Percentiles rank a stretch among this genome's conserved stretches.
phyloP scores from a whole-genome alignment of 768 basidiomycete species.

The Lactarius psammicola region DNA sequence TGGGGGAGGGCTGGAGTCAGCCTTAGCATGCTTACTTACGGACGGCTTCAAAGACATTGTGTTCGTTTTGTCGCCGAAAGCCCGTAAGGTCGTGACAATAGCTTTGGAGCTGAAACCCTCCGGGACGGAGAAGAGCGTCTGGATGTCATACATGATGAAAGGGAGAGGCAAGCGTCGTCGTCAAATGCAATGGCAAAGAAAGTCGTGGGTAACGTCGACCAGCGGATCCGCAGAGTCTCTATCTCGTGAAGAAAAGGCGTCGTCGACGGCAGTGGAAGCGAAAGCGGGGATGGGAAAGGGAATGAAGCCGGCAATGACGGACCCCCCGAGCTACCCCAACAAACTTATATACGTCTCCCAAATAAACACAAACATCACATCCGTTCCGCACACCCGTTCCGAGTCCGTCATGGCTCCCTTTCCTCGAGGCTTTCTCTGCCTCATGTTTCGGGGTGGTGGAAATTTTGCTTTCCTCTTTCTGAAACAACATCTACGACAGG shows the following conservation, averaged over 20 bases:
- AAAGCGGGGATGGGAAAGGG: background rate
- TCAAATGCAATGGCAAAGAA: conserved; percentile 9
- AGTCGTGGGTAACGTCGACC: conserved; percentile 14
- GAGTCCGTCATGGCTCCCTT: background rate
- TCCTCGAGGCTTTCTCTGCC: conserved; percentile 12
- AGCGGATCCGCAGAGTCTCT: conserved; percentile 18
- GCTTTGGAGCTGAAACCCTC: conserved; percentile 19
- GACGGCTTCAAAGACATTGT: conserved; percentile 11
- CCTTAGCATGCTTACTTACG: conserved; percentile 4
- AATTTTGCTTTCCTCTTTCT: background rate
- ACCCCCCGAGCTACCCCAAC: conserved; percentile 2
- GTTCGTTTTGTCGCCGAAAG: conserved; percentile 24
- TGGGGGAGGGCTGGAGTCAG: conserved; percentile 2
- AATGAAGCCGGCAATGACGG: background rate
- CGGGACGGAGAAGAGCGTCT: conserved; percentile 17
- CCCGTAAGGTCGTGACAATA: conserved; percentile 18
- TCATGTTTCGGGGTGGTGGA: no score
- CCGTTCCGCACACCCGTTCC: background rate
- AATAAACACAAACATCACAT: conserved; percentile 24
- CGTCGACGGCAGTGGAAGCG: conserved; percentile 11
- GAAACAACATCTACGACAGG: background rate
- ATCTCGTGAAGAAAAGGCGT: background rate
- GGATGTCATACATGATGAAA: conserved; percentile 22
- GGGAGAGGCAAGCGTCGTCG: conserved; percentile 10
- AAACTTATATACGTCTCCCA: conserved; percentile 17